phyloP scores from a whole-genome alignment of 305 asterid genomes.

The Fraxinus baroniana region DNA sequence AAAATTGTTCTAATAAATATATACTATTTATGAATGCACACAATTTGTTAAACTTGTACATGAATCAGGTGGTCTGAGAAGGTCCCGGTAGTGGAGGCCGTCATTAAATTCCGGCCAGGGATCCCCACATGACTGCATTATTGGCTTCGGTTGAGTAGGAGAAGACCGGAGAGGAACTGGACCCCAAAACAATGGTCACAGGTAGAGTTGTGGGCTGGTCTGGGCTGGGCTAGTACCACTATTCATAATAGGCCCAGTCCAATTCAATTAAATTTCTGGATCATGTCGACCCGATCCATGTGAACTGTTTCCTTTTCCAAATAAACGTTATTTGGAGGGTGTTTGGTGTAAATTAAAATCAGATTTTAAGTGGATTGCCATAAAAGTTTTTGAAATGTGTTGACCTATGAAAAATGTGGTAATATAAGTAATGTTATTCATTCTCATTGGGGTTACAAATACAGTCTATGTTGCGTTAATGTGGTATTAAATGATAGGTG shows the following conservation, averaged over 20 bases:
- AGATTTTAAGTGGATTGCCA: too few species aligned
- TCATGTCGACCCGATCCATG: neutral
- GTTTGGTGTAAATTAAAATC: too few species aligned
- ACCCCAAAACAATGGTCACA: neutral
- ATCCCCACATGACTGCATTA: constrained; percentile 53
- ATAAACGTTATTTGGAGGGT: too few species aligned
- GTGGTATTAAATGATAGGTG: too few species aligned
- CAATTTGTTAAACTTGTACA: constrained; percentile 35
- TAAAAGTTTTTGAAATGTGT: too few species aligned
- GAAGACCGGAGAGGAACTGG: neutral
- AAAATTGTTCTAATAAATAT: neutral
- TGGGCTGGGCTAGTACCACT: neutral
- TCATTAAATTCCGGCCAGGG: constrained; percentile 81
- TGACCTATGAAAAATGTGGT: too few species aligned
- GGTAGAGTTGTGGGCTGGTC: neutral
- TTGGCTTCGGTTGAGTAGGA: neutral
- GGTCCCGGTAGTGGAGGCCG: constrained; percentile 67
- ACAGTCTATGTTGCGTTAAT: too few species aligned
- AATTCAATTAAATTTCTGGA: neutral
- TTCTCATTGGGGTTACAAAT: too few species aligned
- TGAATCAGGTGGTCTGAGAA: constrained; percentile 47
- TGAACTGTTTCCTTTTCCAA: neutral
- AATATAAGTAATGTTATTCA: too few species aligned
- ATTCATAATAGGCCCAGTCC: neutral
- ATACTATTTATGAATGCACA: neutral